A percentile compares a stretch with the other conserved stretches of the same genome.
Evolutionary conservation across 768 basidiomycete genomes (phyloP).

Genomic region (Lactifluus echinatus): DNA sequence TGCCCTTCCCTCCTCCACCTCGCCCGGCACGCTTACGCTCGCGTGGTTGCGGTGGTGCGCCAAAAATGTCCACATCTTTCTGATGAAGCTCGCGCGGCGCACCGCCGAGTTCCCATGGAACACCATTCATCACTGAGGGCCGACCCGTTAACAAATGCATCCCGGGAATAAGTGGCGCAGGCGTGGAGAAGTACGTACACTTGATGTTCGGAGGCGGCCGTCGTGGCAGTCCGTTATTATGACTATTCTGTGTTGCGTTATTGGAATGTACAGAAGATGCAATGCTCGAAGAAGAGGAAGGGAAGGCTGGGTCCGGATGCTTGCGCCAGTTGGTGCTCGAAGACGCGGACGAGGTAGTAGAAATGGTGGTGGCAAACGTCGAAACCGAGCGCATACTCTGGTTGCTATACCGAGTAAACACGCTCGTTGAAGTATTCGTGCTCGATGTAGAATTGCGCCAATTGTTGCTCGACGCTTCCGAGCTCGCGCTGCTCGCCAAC

Average conservation of each 20-base stretch:
- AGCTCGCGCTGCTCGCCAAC: constrained; percentile 50
- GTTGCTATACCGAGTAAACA: constrained; percentile 76
- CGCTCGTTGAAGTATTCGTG: constrained; percentile 57
- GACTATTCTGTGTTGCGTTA: neutral
- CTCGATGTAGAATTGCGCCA: constrained; percentile 76
- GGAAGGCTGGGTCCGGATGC: neutral
- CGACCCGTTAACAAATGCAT: neutral
- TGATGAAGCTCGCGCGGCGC: constrained; percentile 57
- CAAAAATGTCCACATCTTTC: constrained; percentile 55
- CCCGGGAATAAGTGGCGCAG: neutral
- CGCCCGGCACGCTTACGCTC: constrained; percentile 38
- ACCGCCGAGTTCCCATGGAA: constrained; percentile 67
- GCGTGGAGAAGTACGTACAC: constrained; percentile 42
- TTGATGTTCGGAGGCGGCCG: constrained; percentile 56
- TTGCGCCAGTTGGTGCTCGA: constrained; percentile 55
- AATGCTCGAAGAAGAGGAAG: neutral
- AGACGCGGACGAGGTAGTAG: constrained; percentile 65
- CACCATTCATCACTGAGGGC: constrained; percentile 57
- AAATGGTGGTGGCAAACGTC: constrained; percentile 75
- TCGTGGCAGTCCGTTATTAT: neutral
- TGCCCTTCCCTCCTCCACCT: constrained; percentile 11
- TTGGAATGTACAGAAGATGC: constrained; percentile 7
- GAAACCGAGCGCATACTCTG: constrained; percentile 59
- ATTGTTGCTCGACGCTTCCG: constrained; percentile 61
- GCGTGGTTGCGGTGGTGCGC: constrained; percentile 47